Percentiles rank a stretch among this genome's conserved stretches.
These are phyloP conservation scores for Amanita jacksonii DNA, from an alignment of 768 basidiomycete genomes.

Conservation along the genomic window DNA sequence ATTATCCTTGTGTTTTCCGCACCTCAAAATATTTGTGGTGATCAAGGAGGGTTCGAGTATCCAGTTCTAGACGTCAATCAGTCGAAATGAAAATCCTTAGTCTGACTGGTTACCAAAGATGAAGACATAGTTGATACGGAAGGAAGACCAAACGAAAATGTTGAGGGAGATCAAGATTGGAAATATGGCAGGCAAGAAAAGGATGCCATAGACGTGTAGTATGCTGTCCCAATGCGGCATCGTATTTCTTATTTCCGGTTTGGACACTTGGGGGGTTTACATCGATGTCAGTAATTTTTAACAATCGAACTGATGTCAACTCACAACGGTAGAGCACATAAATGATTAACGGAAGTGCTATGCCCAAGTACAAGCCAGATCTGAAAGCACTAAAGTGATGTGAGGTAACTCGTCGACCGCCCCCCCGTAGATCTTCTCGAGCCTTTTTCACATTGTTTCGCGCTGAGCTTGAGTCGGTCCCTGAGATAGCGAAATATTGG, in stretches of 20 bases:
- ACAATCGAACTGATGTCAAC: slow-evolving; percentile 8
- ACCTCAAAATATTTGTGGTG: slow-evolving; percentile 64
- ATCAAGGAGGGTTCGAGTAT: slow-evolving; percentile 64
- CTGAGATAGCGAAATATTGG: not conserved
- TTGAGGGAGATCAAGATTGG: slow-evolving; percentile 77
- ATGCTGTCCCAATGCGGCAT: slow-evolving; percentile 69
- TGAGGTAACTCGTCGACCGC: slow-evolving; percentile 32
- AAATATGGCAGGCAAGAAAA: slow-evolving; percentile 70
- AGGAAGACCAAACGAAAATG: slow-evolving; percentile 61
- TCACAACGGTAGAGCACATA: slow-evolving; percentile 56
- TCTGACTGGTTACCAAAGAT: slow-evolving; percentile 55
- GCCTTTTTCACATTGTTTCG: slow-evolving; percentile 76
- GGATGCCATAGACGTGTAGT: slow-evolving; percentile 67
- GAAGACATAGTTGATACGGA: slow-evolving; percentile 89
- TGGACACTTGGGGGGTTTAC: slow-evolving; percentile 38
- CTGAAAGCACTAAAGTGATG: slow-evolving; percentile 69
- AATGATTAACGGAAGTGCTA: slow-evolving; percentile 59
- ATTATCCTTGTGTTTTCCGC: slow-evolving; percentile 11
- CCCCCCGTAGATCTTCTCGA: slow-evolving; percentile 50
- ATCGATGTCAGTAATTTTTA: not conserved
- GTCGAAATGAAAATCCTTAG: not conserved
- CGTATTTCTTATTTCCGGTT: slow-evolving; percentile 34
- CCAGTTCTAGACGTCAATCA: slow-evolving; percentile 41
- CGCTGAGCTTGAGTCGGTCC: slow-evolving; percentile 20
- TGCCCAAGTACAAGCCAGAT: slow-evolving; percentile 63